Conservation (phyloP, 345 rosid species). For the Eucalyptus tenuipes region DNA sequence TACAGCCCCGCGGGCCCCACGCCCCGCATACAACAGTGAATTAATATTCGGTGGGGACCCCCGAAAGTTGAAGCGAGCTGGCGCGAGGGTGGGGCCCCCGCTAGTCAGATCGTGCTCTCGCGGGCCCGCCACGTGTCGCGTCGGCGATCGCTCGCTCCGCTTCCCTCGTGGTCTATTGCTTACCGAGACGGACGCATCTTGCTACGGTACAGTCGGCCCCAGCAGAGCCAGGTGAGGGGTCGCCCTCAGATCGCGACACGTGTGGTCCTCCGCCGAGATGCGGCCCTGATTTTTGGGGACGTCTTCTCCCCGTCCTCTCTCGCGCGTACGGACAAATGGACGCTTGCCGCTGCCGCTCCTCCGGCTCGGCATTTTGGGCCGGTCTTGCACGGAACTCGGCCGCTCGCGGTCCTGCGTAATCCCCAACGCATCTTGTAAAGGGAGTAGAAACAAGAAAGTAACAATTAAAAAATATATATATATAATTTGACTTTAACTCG, state of each 20-base stretch:
- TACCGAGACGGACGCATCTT: background rate
- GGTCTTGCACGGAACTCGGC: background rate
- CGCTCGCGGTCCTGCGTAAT: background rate
- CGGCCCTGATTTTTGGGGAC: background rate
- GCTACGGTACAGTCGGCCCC: background rate
- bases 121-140: background rate
- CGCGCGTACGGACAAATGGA: background rate
- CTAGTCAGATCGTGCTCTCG: background rate
- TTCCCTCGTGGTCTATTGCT: background rate
- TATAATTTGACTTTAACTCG: background rate
- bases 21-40: background rate
- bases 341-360: background rate
- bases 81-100: background rate
- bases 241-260: background rate
- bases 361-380: background rate
- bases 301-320: background rate
- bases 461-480: background rate
- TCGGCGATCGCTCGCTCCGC: background rate
- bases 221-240: background rate
- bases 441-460: background rate
- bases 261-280: background rate
- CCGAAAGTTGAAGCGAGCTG: background rate
- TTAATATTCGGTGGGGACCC: background rate
- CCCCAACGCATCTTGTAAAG: background rate
- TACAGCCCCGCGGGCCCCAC: background rate